These are phyloP conservation scores for Ogataea parapolymorpha DNA, from an alignment of 805 yeast species.

Conservation along the genomic window DNA sequence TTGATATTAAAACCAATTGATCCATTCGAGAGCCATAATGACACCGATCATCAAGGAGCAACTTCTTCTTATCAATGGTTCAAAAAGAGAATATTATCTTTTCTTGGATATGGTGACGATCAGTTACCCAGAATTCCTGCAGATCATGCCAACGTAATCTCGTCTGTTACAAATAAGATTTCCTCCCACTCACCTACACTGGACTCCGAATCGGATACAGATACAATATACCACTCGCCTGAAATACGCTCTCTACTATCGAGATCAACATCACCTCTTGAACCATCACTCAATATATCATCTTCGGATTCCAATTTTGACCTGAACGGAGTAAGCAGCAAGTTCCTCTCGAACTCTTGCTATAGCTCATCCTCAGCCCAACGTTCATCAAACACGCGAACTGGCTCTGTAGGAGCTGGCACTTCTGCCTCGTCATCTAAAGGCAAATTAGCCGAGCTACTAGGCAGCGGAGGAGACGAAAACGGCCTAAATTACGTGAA, in stretches of 20 bases:
- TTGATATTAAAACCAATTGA: slow-evolving; percentile 63
- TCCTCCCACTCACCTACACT: slow-evolving; percentile 5
- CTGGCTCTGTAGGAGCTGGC: slow-evolving; percentile 6
- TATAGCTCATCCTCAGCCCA: neutral
- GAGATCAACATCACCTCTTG: slow-evolving; percentile 21
- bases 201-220: slow-evolving; percentile 21
- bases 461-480: slow-evolving; percentile 38
- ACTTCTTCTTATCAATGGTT: slow-evolving; percentile 25
- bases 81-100: slow-evolving; percentile 17
- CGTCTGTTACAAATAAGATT: neutral
- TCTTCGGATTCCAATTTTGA: slow-evolving; percentile 27
- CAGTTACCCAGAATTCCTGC: too few relatives aligned
- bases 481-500: slow-evolving; percentile 57
- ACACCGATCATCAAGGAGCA: slow-evolving; percentile 9
- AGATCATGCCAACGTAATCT: neutral
- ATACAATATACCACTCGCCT: slow-evolving; percentile 28
- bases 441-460: slow-evolving; percentile 17
- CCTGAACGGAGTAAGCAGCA: slow-evolving; percentile 20
- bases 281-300: slow-evolving; percentile 19
- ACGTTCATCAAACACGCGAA: slow-evolving; percentile 9
- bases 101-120: neutral
- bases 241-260: slow-evolving; percentile 19
- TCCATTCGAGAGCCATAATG: slow-evolving; percentile 21
- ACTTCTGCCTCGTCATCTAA: slow-evolving; percentile 14
- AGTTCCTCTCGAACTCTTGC: slow-evolving; percentile 8